phyloP scores from a whole-genome alignment of 140 eudicot species.

The Oenanthe javanica region DNA sequence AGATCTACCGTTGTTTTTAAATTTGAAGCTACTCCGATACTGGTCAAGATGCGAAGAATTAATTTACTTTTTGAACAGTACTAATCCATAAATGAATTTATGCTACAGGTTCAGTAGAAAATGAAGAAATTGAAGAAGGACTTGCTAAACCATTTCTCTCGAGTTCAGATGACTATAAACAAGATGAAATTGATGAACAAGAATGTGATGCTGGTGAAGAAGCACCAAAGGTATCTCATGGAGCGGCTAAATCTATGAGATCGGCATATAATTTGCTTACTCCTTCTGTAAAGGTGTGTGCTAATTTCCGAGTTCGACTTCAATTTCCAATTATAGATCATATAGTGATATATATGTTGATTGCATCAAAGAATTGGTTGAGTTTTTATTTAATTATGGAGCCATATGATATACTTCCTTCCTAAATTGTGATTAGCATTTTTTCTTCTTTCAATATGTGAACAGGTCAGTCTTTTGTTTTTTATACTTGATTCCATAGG shows the following conservation, averaged over 20 bases:
- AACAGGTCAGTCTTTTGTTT: neutral
- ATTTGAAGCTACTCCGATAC: neutral
- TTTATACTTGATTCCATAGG: neutral
- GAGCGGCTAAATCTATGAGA: conserved; percentile 74
- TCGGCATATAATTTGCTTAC: conserved; percentile 88
- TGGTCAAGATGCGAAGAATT: neutral
- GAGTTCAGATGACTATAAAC: conserved; percentile 28
- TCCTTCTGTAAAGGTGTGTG: conserved; percentile 69
- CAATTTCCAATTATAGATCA: neutral
- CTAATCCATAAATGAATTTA: neutral
- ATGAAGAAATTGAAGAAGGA: conserved; percentile 44
- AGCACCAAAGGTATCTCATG: conserved; percentile 37
- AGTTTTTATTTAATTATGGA: neutral
- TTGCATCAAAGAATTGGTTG: neutral
- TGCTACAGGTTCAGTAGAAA: conserved; percentile 21
- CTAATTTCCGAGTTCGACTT: neutral
- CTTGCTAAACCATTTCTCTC: conserved; percentile 53
- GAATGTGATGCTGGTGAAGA: conserved; percentile 56
- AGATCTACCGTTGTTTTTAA: neutral
- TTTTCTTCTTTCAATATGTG: neutral
- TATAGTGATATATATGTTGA: neutral
- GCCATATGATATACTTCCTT: neutral
- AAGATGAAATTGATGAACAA: conserved; percentile 49
- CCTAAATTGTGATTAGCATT: neutral
- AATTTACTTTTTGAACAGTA: neutral